Percentiles rank a stretch among this genome's conserved stretches.
Evolutionary conservation across 2,329 filamentous ascomycete genomes (phyloP).

Genomic region (Fusarium heterosporum): DNA sequence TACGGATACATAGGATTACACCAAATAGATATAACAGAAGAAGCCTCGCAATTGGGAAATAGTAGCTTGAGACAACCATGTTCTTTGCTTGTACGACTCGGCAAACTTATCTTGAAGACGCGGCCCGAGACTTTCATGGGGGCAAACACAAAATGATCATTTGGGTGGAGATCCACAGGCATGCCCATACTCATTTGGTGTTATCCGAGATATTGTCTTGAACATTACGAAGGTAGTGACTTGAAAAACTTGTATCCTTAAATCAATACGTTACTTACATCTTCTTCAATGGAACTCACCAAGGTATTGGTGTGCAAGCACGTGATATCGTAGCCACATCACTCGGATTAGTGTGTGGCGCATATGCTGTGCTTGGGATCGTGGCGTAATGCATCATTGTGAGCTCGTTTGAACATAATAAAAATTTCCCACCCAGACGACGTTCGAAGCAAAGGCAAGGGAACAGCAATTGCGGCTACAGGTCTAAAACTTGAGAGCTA

Average conservation of each 20-base stretch:
- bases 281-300: background rate
- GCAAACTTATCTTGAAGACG: constrained; percentile 9
- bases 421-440: constrained; percentile 32
- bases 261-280: background rate
- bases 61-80: constrained; percentile 29
- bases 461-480: constrained; percentile 6
- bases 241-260: background rate
- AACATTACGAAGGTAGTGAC: background rate
- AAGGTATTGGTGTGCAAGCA: background rate
- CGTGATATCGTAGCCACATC: constrained; percentile 28
- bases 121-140: constrained; percentile 19
- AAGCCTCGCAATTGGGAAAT: constrained; percentile 3
- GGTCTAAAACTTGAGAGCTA: constrained; percentile 1
- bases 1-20: background rate
- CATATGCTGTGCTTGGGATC: background rate
- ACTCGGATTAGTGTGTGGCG: background rate
- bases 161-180: background rate
- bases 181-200: background rate
- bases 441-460: constrained; percentile 18
- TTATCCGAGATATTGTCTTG: constrained; percentile 15
- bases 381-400: constrained; percentile 45
- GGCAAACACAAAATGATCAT: background rate
- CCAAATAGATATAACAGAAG: background rate
- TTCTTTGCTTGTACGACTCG: constrained; percentile 19
- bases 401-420: constrained; percentile 13